A percentile compares a stretch with the other conserved stretches of the same genome.
Conservation (phyloP, 768 basidiomycete genomes). For the Gloeopeniophorella convolvens region DNA sequence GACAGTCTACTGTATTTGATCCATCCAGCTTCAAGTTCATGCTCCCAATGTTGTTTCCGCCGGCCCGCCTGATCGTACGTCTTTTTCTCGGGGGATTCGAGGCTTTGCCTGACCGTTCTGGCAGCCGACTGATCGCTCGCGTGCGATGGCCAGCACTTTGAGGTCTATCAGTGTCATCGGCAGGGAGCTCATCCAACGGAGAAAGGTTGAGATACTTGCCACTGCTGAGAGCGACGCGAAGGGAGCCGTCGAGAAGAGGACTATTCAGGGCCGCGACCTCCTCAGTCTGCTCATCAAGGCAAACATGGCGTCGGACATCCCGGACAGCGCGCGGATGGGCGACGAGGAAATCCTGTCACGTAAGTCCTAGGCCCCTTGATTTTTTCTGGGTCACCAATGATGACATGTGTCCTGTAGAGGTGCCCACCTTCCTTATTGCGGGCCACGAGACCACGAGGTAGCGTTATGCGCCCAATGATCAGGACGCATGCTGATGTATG, state of each 20-base stretch:
- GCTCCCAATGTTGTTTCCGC: conserved; percentile 1
- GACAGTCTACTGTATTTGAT: conserved; percentile 5
- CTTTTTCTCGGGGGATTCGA: background rate
- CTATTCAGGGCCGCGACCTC: conserved; percentile 42
- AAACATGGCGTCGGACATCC: conserved; percentile 56
- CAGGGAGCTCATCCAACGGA: conserved; percentile 26
- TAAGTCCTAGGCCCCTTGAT: conserved; percentile 27
- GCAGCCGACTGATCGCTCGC: conserved; percentile 9
- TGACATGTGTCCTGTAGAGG: conserved; percentile 38
- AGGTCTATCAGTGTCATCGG: conserved; percentile 26
- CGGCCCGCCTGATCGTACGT: conserved; percentile 10
- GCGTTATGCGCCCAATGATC: background rate
- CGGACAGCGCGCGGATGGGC: conserved; percentile 45
- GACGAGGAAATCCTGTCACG: conserved; percentile 57
- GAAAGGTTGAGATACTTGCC: conserved; percentile 30
- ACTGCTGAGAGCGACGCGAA: conserved; percentile 22
- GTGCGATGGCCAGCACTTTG: background rate
- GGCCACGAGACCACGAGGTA: conserved; percentile 56
- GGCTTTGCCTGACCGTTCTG: background rate
- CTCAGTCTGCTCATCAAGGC: conserved; percentile 55
- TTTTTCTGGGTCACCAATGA: background rate
- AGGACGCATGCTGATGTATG: background rate
- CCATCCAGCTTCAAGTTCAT: conserved; percentile 10
- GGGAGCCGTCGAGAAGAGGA: conserved; percentile 30
- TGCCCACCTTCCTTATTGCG: conserved; percentile 54